Conservation (phyloP, 345 rosid genomes). For the Chamaenerion angustifolium region DNA sequence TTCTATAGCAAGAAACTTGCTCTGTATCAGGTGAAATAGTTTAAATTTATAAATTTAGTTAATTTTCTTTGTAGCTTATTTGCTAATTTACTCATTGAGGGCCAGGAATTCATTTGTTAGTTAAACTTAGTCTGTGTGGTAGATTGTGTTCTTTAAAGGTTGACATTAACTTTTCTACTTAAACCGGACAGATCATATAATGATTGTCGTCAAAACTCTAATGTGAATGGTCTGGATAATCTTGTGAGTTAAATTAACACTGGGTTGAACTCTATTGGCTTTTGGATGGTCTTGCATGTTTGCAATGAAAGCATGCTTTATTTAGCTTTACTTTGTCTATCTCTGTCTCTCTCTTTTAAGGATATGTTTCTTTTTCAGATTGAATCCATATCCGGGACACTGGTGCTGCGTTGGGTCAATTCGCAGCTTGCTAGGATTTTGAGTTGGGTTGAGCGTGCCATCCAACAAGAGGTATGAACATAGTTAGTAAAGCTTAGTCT, state of each 20-base stretch:
- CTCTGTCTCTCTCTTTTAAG: not conserved
- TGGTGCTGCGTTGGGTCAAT: slow-evolving; percentile 93
- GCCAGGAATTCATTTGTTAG: too few relatives aligned
- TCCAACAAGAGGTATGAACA: slow-evolving; percentile 69
- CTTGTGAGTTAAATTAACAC: too few relatives aligned
- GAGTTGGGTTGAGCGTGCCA: slow-evolving; percentile 90
- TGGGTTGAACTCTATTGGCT: too few relatives aligned
- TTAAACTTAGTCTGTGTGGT: too few relatives aligned
- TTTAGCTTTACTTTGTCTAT: not conserved
- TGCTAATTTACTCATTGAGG: too few relatives aligned
- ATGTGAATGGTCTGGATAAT: too few relatives aligned
- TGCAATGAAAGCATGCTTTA: not conserved
- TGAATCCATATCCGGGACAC: slow-evolving; percentile 80
- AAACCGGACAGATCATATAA: too few relatives aligned
- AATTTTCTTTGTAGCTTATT: not conserved
- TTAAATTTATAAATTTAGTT: not conserved
- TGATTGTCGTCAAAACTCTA: too few relatives aligned
- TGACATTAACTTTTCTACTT: too few relatives aligned
- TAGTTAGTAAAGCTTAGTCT: not conserved
- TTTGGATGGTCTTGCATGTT: not conserved
- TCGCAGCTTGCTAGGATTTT: slow-evolving; percentile 79
- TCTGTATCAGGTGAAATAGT: slow-evolving; percentile 59
- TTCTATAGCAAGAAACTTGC: slow-evolving; percentile 48
- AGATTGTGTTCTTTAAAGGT: too few relatives aligned
- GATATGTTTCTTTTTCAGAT: slow-evolving; percentile 25